Base-by-base conservation (phyloP, 345 rosid species). In the Lepidium aucheri region DNA sequence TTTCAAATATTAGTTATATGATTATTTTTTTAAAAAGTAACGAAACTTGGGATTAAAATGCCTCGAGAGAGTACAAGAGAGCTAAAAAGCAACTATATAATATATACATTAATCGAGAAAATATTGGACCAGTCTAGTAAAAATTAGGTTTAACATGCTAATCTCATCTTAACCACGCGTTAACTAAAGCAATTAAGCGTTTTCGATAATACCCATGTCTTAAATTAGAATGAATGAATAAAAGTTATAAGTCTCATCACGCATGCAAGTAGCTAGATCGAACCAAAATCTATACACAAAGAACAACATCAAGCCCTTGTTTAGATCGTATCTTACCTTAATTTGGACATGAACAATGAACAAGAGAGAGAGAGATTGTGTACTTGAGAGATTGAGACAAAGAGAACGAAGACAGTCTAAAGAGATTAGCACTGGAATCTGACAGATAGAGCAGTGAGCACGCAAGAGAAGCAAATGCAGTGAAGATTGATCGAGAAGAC, bases 401-500 rank as follows among this genome's bases (percentile, higher is more conserved):
- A 53, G 54, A 78, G 67, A 77, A 76, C 75, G 42, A 68, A 38
- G 54, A 61, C 73, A 73, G 78, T 78, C 73, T 68, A 53, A 47
- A 33, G 77, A 73, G 63, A 81, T 74, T 11, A 77, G 82, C 72
- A 54, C 74, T 53, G 86, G 89, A 85, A 85, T 78, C 83, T 88
- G 97, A 91, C 97, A 85, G 86, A 77, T 68, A 85, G 97, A 91
- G 94, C 76, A 69, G 85, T 88, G 96, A 88, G 97, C 97, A 91
- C 97, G 79, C 88, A 88, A 84, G 85, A 82, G 73, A 74, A 67
- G 94, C 87, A 88, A 53, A 46, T 71, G 86, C 82, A 62, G 16
- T 15, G 58, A 49, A 28, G 32, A 28, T 28, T 28, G 32, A 28
- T 28, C 77, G 45, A 10, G 15, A 12, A 8, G 33, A 49, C n/a